Evolutionary conservation across 75 land plant species (phyloP).

Genomic region (Sequoia sempervirens): DNA sequence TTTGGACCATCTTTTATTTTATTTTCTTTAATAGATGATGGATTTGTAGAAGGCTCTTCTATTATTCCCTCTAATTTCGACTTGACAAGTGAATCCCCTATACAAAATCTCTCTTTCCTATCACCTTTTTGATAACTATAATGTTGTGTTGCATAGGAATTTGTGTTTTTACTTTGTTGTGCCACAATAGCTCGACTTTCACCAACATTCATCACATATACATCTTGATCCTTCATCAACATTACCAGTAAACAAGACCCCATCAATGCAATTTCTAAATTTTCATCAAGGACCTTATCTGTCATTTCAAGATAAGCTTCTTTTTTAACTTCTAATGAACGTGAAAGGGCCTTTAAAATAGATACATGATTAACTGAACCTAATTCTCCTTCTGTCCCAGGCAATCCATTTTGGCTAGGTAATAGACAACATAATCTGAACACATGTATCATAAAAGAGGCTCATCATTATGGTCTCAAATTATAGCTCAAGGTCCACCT

Average conservation of each 20-base stretch:
- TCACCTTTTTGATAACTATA: background rate
- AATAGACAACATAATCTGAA: too few relatives aligned
- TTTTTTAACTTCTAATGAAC: constrained; percentile 76
- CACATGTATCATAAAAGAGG: too few relatives aligned
- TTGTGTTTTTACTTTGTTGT: constrained; percentile 26
- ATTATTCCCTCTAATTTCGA: constrained; percentile 53
- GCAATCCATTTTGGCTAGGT: too few relatives aligned
- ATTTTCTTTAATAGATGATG: constrained; percentile 20
- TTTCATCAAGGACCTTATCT: constrained; percentile 59
- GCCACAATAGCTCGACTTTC: constrained; percentile 97
- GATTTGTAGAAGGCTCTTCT: constrained; percentile 40
- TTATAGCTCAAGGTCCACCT: too few relatives aligned
- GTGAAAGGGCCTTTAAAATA: constrained; percentile 69
- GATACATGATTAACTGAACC: constrained; percentile 67
- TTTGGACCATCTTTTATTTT: constrained; percentile 15
- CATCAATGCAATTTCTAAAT: constrained; percentile 93
- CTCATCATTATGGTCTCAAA: too few relatives aligned
- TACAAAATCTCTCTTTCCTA: background rate
- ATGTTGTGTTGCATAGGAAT: constrained; percentile 1
- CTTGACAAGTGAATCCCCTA: constrained; percentile 18
- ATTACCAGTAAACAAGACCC: constrained; percentile 94
- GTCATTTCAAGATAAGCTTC: constrained; percentile 88
- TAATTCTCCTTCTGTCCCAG: too few relatives aligned
- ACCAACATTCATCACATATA: constrained; percentile 96
- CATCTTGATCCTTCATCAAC: constrained; percentile 91